Base-by-base conservation (phyloP, 2,329 filamentous ascomycete species). In the Cladorrhinum sp. region DNA sequence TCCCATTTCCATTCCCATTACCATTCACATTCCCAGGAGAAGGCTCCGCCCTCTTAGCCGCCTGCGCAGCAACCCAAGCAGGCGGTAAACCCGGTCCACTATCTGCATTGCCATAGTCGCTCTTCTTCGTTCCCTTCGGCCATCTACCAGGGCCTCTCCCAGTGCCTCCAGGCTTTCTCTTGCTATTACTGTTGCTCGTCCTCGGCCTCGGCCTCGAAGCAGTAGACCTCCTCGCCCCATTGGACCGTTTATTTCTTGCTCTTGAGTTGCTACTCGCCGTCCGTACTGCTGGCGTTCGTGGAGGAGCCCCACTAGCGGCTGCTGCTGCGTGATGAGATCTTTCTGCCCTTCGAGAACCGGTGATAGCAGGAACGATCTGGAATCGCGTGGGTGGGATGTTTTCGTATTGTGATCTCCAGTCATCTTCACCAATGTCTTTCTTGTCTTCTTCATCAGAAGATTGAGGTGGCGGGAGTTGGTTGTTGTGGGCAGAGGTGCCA, bases 291-390 rank as follows among this genome's bases (percentile, higher is more conserved):
- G 77, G 69, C 2, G 78, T 73, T 20, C 80, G 75, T 16, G 42
- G 42, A 18, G 33, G 33, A 2, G 33, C 33, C 4, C 33, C 33
- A 16, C 33, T 9, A 16, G 42, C 42, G 6, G 16, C 42, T 42
- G 72, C 71, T 2, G 78, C 74, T 7, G 73, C 75, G 20, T 74
- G 71, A 20, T 82, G 77, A 10, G 76, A 71, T 16, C 82, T 77
- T 50, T 80, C 80, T 16, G 74, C 70, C 6, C 83, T 78, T 21
- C 83, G 79, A 56, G 77, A 75, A 1, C 75, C 75, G 10, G 76
- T 77, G 8, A 89, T 75, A 0, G 88, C 84, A 8, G 91, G 91
- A 69, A 90, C 94, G 46, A 95, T 85, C 68, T 92, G 88, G 72
- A 92, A 96, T 33, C 91, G 84, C 1, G 80, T 86, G 0, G 86